These are phyloP conservation scores for Hortiboletus flavorubellus DNA, from an alignment of 768 basidiomycete genomes.

Conservation along the genomic window DNA sequence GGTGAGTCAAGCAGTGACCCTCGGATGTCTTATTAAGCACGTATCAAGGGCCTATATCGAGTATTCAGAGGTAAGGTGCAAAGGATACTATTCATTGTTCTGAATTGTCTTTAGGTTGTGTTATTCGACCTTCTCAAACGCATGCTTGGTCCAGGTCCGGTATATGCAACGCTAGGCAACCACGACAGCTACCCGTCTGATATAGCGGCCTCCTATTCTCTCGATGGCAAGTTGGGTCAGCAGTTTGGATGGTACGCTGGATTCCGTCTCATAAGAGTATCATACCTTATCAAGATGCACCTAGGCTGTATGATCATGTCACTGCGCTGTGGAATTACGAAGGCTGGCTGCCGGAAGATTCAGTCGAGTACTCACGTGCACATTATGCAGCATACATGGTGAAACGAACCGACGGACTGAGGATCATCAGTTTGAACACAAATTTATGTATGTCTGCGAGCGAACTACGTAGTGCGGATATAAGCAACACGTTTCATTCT, in stretches of 20 bases:
- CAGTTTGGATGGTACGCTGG: conserved; percentile 62
- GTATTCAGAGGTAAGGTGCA: conserved; percentile 54
- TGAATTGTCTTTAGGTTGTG: conserved; percentile 42
- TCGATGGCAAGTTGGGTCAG: conserved; percentile 50
- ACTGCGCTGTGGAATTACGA: conserved; percentile 69
- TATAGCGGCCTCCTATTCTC: conserved; percentile 57
- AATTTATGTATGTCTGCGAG: conserved; percentile 56
- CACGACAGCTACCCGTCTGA: conserved; percentile 65
- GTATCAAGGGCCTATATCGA: conserved; percentile 48
- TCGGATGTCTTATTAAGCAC: background rate
- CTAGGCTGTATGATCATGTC: conserved; percentile 76
- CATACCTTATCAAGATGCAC: background rate
- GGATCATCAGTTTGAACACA: conserved; percentile 73
- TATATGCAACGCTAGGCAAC: conserved; percentile 74
- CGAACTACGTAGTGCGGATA: background rate
- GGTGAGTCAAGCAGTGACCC: conserved; percentile 35
- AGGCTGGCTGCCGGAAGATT: conserved; percentile 60
- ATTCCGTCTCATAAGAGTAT: background rate
- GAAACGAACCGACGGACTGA: conserved; percentile 58
- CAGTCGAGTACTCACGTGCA: conserved; percentile 53
- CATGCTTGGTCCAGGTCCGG: conserved; percentile 61
- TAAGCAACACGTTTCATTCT: background rate
- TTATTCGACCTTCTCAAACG: conserved; percentile 65
- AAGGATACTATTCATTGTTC: background rate
- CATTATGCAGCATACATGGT: conserved; percentile 78